Percentiles rank a stretch among this genome's conserved stretches.
These are phyloP conservation scores for Phytophthora palmivora DNA, from an alignment of 352 stramenopile species.

Conservation along the genomic window DNA sequence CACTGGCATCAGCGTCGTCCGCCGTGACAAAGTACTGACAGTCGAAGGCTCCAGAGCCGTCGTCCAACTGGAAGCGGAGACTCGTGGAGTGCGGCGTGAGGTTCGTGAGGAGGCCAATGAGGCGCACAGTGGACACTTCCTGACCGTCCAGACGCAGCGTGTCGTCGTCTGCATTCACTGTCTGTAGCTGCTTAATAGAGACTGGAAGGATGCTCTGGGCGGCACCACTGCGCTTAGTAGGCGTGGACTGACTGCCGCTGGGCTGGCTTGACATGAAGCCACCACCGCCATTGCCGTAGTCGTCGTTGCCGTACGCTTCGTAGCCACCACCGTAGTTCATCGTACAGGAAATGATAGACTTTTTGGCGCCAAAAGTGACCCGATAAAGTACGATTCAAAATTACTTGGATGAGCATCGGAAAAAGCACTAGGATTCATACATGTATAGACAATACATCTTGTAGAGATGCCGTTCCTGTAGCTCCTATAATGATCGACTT, in stretches of 20 bases:
- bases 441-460: no score
- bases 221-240: constrained; percentile 51
- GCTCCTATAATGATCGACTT: no score
- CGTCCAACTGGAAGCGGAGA: constrained; percentile 94
- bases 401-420: no score
- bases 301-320: constrained; percentile 77
- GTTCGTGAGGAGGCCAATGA: constrained; percentile 88
- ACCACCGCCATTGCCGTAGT: constrained; percentile 59
- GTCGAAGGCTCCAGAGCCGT: constrained; percentile 93
- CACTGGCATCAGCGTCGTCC: constrained; percentile 81
- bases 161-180: constrained; percentile 62
- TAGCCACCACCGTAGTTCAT: constrained; percentile 79
- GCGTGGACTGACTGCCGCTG: constrained; percentile 55
- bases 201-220: constrained; percentile 93
- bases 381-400: constrained; percentile 3
- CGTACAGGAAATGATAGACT: not conserved
- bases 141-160: constrained; percentile 88
- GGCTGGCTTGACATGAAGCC: constrained; percentile 79
- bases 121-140: constrained; percentile 88
- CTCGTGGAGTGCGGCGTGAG: constrained; percentile 90
- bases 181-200: constrained; percentile 89
- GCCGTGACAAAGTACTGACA: constrained; percentile 93
- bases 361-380: constrained; percentile 26
- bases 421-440: no score
- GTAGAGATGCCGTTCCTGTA: no score